Evolutionary conservation across 768 basidiomycete genomes (phyloP), one percentile per base, ranked within the genome.

Genomic region (Termitomyces titanicus): DNA sequence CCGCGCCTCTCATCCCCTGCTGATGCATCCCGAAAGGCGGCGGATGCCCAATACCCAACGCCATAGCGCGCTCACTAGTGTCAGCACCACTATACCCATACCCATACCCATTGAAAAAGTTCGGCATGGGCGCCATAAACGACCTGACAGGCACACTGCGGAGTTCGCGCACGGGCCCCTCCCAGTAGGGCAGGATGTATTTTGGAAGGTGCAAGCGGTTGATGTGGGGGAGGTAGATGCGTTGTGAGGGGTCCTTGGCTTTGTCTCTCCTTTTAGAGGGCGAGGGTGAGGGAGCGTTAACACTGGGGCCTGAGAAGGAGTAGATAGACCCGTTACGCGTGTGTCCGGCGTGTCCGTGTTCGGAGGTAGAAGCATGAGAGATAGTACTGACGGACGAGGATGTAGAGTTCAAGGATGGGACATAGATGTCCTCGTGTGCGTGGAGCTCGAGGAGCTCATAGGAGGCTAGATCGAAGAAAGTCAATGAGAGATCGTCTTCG

Each of bases 371-470:
- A 1, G 33, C 17, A 17, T 45, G 34, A n/a, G 38, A 57, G 44
- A 8, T 9, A 5, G 13, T 24, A 12, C 39, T 29, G 8, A 22
- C 10, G 6, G 42, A 11, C 11, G 50, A 33, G 27, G 50, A 42
- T 0, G 53, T 24, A 18, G 43, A n/a, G 1, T 38, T 17, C 7
- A 40, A 1, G 25, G 10, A 11, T 31, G 20, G 37, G 0, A 44
- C 5, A 10, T 25, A 56, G 12, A 57, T 47, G 40, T 53, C 47
- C 3, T 37, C 38, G 22, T 65, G 62, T 13, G 59, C 62, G 47
- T 92, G 88, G 17, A 92, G 66, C 62, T 92, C 89, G 20, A 92
- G 75, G 2, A 92, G 75, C 60, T 91, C 89, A 58, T 83, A 74
- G 0, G 85, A 79, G 7, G 74, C 70, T 20, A 90, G 62, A 38